A percentile compares a stretch with the other conserved stretches of the same genome.
Conservation (phyloP, 1,139 yeast genomes). For the Suhomyces ambrosiae region DNA sequence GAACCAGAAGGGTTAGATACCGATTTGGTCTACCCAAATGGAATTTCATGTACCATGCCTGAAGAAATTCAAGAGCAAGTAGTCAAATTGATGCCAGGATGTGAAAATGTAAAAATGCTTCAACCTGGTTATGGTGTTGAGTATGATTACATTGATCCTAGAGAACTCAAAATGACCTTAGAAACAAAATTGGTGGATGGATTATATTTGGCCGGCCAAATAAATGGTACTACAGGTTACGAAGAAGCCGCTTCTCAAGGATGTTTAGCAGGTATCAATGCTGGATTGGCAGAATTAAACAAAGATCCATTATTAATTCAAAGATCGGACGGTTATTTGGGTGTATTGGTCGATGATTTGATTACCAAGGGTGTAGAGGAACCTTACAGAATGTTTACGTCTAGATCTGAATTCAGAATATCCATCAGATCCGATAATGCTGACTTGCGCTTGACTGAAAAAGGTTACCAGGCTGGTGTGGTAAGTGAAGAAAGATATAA, state of each 20-base stretch:
- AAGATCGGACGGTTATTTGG: slow-evolving; percentile 86
- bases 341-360: slow-evolving; percentile 90
- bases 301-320: slow-evolving; percentile 56
- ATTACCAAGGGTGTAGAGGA: slow-evolving; percentile 96
- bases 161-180: slow-evolving; percentile 74
- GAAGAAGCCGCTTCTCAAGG: slow-evolving; percentile 99
- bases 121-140: slow-evolving; percentile 99
- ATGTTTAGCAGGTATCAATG: slow-evolving; percentile 91
- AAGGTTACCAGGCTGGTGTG: slow-evolving; percentile 69
- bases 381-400: slow-evolving; percentile 97
- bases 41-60: slow-evolving; percentile 96
- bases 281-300: slow-evolving; percentile 55
- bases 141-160: slow-evolving; percentile 93
- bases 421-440: slow-evolving; percentile 94
- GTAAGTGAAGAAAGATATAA: slow-evolving; percentile 63
- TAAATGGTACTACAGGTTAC: slow-evolving; percentile 98
- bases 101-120: slow-evolving; percentile 81
- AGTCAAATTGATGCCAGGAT: slow-evolving; percentile 80
- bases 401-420: slow-evolving; percentile 90
- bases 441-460: slow-evolving; percentile 73
- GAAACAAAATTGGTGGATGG: slow-evolving; percentile 85
- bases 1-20: slow-evolving; percentile 95
- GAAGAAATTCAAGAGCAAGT: slow-evolving; percentile 81
- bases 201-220: slow-evolving; percentile 90
- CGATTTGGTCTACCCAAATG: slow-evolving; percentile 89